These are phyloP conservation scores for Entamoeba dispar DNA, from an alignment of 208 protist genomes.

Conservation along the genomic window DNA sequence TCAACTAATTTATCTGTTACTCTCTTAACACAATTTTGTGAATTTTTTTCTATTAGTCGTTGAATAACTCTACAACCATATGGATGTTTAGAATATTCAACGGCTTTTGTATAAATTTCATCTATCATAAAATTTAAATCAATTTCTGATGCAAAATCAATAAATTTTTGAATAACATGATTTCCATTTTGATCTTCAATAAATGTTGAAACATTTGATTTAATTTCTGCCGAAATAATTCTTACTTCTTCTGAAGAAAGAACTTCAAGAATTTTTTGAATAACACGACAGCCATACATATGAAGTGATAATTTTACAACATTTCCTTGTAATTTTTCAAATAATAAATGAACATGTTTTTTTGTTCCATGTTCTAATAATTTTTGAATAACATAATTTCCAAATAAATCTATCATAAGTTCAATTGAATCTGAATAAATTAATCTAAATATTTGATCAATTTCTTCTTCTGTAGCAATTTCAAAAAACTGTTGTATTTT, in stretches of 20 bases:
- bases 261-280: slow-evolving; percentile 58
- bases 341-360: slow-evolving; percentile 23
- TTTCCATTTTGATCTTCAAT: slow-evolving; percentile 96
- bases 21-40: slow-evolving; percentile 41
- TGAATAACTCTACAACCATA: slow-evolving; percentile 96
- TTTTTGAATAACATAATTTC: slow-evolving; percentile 35
- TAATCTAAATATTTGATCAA: not conserved
- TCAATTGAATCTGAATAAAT: not conserved
- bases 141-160: slow-evolving; percentile 64
- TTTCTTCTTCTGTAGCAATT: not conserved
- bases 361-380: slow-evolving; percentile 7
- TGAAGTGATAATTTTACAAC: slow-evolving; percentile 70
- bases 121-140: slow-evolving; percentile 78
- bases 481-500: slow-evolving; percentile 2
- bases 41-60: slow-evolving; percentile 79
- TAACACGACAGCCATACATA: slow-evolving; percentile 86
- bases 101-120: slow-evolving; percentile 47
- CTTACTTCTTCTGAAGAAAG: slow-evolving; percentile 2
- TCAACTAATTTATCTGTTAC: not conserved
- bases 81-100: slow-evolving; percentile 69
- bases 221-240: slow-evolving; percentile 57
- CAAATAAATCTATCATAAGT: slow-evolving; percentile 51
- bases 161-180: slow-evolving; percentile 95
- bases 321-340: slow-evolving; percentile 53
- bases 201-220: slow-evolving; percentile 71